Base-by-base conservation (phyloP, 2,329 filamentous ascomycete species). In the Fusarium neocosmosporiellum region DNA sequence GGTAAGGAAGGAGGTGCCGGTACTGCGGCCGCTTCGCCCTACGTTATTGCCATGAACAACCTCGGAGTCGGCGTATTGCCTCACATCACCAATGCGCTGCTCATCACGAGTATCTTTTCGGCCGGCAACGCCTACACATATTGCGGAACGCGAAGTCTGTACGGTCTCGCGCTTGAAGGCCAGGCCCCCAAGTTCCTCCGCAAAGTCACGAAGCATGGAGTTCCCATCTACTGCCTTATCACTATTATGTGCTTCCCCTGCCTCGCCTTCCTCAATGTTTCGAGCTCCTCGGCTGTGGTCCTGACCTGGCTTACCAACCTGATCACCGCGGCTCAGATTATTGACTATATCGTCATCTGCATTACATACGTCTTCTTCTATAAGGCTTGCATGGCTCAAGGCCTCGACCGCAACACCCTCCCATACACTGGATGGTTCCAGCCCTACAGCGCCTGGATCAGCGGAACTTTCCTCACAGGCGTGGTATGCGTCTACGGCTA, bases 21-120 rank as follows among this genome's bases (percentile, higher is more conserved):
- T 11, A 86, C 83, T 14, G 88, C 87, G 6, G 86, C 87, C 8
- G 87, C 88, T 1, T 91, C 89, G 33, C 89, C 88, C 1, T 90
- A 90, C 71, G 88, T 90, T 61, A 89, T 91, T 73, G 88, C 88
- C 48, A 89, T 90, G 86, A 81, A 83, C 59, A 87, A 88, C 74
- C 70, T 90, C 67, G 81, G 84, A 14, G 84, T 90, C 60, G 75
- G 78, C 0, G 86, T 86, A 4, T 83, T 90, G 27, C 88, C 88
- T 10, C 83, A 88, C 50, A 81, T 90, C 31, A 84, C 88, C 71
- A 91, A 91, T 73, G 89, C 88, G 13, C 77, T 83, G 55, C 77
- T 83, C 76, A 64, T 83, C 61, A 82, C 80, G 3, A 81, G 80
- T 63, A 82, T 82, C 65, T 82, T 81, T 73, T 84, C 83, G 6